Conservation (phyloP, 140 eudicot species). For the Stevia rebaudiana region DNA sequence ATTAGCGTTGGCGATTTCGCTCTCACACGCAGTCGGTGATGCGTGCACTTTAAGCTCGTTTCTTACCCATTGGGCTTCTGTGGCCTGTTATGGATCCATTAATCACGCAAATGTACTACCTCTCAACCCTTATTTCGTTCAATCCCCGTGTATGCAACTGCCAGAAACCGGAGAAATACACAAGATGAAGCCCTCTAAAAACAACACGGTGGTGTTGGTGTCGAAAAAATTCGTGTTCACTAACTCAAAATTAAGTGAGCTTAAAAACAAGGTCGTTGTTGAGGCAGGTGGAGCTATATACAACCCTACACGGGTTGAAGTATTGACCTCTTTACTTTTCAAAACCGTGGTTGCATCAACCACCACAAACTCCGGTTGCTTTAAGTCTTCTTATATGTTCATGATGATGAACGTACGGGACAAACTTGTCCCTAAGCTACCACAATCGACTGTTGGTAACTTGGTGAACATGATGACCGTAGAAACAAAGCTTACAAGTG, state of each 20-base stretch:
- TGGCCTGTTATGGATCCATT: background rate
- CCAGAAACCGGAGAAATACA: too few relatives aligned
- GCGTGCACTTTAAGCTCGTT: background rate
- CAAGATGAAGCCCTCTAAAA: background rate
- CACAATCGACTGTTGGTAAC: background rate
- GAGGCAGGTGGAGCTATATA: background rate
- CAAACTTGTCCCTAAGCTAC: background rate
- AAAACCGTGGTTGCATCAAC: background rate
- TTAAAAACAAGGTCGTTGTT: too few relatives aligned
- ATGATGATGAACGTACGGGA: background rate
- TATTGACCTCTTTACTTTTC: background rate
- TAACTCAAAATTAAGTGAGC: too few relatives aligned
- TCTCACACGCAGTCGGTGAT: background rate
- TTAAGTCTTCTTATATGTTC: background rate
- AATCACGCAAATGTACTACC: background rate
- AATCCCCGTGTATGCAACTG: too few relatives aligned
- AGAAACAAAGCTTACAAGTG: background rate
- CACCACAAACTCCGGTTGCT: background rate
- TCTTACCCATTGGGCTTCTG: background rate
- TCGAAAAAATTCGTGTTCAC: background rate
- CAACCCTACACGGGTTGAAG: background rate
- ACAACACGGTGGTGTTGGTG: too few relatives aligned
- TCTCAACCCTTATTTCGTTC: background rate
- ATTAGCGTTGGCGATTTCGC: background rate
- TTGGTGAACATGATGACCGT: too few relatives aligned